These are phyloP conservation scores for Solanum sitiens DNA, from an alignment of 257 asterid species.

Conservation along the genomic window DNA sequence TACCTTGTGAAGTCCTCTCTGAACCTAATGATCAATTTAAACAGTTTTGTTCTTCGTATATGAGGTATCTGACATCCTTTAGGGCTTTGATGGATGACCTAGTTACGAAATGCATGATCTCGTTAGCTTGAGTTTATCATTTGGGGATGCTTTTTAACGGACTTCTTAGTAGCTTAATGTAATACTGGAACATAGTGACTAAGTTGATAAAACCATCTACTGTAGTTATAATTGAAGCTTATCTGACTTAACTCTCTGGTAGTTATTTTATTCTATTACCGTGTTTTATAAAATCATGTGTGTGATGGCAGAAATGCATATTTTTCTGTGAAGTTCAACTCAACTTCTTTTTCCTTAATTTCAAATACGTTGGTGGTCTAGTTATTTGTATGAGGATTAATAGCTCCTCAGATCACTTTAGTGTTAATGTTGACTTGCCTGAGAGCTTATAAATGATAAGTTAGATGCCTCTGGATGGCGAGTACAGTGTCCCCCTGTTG, in stretches of 20 bases:
- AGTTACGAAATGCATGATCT: neutral
- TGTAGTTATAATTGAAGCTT: neutral
- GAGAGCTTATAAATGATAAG: neutral
- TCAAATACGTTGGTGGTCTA: neutral
- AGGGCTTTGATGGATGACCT: neutral
- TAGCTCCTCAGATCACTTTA: neutral
- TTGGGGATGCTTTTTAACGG: neutral
- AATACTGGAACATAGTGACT: neutral
- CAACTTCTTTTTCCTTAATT: neutral
- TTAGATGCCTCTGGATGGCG: neutral
- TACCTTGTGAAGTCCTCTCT: neutral
- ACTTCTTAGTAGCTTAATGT: neutral
- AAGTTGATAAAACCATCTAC: neutral
- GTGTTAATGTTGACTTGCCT: neutral
- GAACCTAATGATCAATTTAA: neutral
- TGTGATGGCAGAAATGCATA: neutral
- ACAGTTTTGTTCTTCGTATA: neutral
- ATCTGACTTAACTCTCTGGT: neutral
- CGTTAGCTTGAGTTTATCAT: neutral
- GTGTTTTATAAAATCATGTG: neutral
- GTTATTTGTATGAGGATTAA: neutral
- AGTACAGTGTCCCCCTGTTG: neutral
- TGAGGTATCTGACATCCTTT: neutral
- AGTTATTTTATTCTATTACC: neutral
- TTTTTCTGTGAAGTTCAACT: neutral